A percentile compares a stretch with the other conserved stretches of the same genome.
These are phyloP conservation scores for Orbilia oligospora DNA, from an alignment of 2,329 filamentous ascomycete genomes.

Conservation along the genomic window DNA sequence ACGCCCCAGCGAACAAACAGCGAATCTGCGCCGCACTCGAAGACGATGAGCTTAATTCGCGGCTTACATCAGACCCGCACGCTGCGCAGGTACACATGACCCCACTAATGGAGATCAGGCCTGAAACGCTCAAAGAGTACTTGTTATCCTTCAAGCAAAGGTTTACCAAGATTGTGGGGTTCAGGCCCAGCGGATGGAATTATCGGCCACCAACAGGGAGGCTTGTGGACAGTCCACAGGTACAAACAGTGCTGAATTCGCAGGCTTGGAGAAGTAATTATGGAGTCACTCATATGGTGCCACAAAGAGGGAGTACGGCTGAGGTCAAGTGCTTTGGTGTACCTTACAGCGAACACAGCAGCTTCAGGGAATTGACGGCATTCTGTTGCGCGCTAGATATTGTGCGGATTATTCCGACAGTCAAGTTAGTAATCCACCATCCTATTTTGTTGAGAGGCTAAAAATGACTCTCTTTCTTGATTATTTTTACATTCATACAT, in stretches of 20 bases:
- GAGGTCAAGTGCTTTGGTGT: slow-evolving; percentile 92
- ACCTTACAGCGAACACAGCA: slow-evolving; percentile 95
- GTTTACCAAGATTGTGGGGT: slow-evolving; percentile 89
- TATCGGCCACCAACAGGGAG: slow-evolving; percentile 80
- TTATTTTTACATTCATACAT: not conserved
- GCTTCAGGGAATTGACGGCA: slow-evolving; percentile 92
- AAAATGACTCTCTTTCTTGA: slow-evolving; percentile 12
- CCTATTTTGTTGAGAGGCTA: slow-evolving; percentile 19
- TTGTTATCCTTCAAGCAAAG: slow-evolving; percentile 82
- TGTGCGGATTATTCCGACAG: slow-evolving; percentile 91
- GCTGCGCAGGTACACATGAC: slow-evolving; percentile 99
- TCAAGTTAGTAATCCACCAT: slow-evolving; percentile 73
- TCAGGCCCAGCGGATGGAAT: slow-evolving; percentile 94
- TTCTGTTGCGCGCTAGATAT: slow-evolving; percentile 91
- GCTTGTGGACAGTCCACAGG: slow-evolving; percentile 74
- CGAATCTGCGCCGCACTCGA: slow-evolving; percentile 87
- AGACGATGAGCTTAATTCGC: slow-evolving; percentile 82
- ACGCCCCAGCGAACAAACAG: slow-evolving; percentile 84
- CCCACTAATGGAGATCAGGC: slow-evolving; percentile 90
- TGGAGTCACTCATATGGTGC: slow-evolving; percentile 78
- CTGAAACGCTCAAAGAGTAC: slow-evolving; percentile 92
- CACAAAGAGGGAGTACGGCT: slow-evolving; percentile 84
- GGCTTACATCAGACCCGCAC: slow-evolving; percentile 83
- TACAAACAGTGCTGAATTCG: slow-evolving; percentile 77
- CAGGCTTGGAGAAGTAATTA: slow-evolving; percentile 83